Evolutionary conservation across 139 green algal species (phyloP).

Genomic region (Volvox africanus): DNA sequence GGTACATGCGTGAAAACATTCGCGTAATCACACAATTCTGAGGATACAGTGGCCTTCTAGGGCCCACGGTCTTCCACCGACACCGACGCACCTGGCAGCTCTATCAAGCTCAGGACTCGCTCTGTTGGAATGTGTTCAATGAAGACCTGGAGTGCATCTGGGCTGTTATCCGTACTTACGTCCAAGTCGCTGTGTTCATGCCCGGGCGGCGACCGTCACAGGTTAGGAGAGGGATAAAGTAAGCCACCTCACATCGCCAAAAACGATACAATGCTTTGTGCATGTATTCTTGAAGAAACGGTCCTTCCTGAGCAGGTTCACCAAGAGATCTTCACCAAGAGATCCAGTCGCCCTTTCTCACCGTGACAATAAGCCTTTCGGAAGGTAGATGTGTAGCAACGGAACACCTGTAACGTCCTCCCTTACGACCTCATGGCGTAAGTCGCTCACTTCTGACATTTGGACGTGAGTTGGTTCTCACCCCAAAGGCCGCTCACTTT

Average conservation of each 20-base stretch:
- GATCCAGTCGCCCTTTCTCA: not conserved
- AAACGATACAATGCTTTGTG: no score
- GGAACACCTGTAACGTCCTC: not conserved
- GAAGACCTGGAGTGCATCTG: not conserved
- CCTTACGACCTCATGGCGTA: slow-evolving; percentile 5
- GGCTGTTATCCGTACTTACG: not conserved
- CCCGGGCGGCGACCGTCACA: not conserved
- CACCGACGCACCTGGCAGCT: slow-evolving; percentile 7
- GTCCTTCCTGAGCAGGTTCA: not conserved
- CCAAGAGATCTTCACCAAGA: not conserved
- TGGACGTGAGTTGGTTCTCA: not conserved
- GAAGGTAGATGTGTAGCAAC: slow-evolving; percentile 13
- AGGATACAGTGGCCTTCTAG: no score
- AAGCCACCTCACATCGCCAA: not conserved
- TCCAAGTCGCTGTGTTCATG: slow-evolving; percentile 3
- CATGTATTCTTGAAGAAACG: not conserved
- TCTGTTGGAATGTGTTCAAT: not conserved
- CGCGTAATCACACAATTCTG: no score
- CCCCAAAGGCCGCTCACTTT: not conserved
- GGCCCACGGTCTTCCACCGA: no score
- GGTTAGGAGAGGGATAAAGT: not conserved
- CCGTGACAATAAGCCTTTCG: not conserved
- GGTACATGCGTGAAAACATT: no score
- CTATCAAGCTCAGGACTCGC: not conserved
- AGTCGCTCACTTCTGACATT: not conserved